Evolutionary conservation across 306 rosid species (phyloP).

Genomic region (Parietaria judaica): DNA sequence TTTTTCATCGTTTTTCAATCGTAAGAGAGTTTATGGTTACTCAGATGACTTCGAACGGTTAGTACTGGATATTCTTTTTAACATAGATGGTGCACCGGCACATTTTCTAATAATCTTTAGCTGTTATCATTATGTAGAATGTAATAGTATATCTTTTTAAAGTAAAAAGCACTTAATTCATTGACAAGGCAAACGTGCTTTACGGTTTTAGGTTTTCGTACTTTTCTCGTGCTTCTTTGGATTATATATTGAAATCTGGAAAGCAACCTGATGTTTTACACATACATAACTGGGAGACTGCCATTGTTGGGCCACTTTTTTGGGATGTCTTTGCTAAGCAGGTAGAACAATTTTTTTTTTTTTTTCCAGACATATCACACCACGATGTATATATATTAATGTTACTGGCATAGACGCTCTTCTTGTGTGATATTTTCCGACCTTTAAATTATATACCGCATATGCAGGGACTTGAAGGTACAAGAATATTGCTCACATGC

Average conservation of each 20-base stretch:
- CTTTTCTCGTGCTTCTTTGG: constrained; percentile 87
- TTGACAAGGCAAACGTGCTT: no score
- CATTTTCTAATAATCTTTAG: not conserved
- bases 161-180: no score
- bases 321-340: constrained; percentile 79
- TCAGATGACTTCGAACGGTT: constrained; percentile 92
- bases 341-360: constrained; percentile 33
- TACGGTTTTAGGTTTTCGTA: constrained; percentile 59
- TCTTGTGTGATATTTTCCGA: not conserved
- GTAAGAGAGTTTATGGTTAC: constrained; percentile 71
- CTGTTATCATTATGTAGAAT: no score
- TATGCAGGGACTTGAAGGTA: constrained; percentile 57
- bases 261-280: constrained; percentile 84
- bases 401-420: no score
- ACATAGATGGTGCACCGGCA: not conserved
- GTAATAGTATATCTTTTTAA: no score
- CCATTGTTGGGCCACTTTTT: constrained; percentile 85
- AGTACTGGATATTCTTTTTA: constrained; percentile 14
- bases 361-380: no score
- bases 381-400: no score
- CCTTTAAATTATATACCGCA: constrained; percentile 1
- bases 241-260: constrained; percentile 75
- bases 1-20: constrained; percentile 62
- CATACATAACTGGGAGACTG: constrained; percentile 92
- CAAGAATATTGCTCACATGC: constrained; percentile 66